Base-by-base conservation (phyloP, 768 basidiomycete species). In the Collybia nuda region DNA sequence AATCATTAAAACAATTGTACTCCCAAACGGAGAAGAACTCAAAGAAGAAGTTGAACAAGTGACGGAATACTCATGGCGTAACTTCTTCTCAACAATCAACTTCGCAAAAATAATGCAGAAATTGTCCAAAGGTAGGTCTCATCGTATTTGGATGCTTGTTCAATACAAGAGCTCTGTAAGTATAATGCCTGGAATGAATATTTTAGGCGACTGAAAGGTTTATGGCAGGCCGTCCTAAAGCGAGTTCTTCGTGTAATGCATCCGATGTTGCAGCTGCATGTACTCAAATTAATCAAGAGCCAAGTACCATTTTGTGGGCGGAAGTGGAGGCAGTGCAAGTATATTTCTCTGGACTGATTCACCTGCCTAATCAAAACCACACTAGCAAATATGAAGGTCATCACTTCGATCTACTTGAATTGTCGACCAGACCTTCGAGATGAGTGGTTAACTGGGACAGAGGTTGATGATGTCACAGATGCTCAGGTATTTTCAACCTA, bases 101-200 rank as follows among this genome's bases (percentile, higher is more conserved):
- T 97, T 98, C 65, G 89, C 95, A 7, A 95, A 93, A 67, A 90
- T 99, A 55, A 88, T 99, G 85, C 96, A 99, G 66, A 98, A 98
- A 68, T 67, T 99, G 54, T 94, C 94, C 1, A 99, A 99, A 68
- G 87, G 89, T 56, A 85, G 94, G 32, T 91, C 91, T 2, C 93
- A 98, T 67, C 80, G 97, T 19, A 97, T 98, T 51, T 87, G 90
- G 76, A 90, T 98, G 82, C 77, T 99, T 44, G 92, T 95, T 6
- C 94, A 97, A 62, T 98, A 98, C 75, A 99, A 98, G 76, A 95
- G 93, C 64, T 96, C 95, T 28, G 95, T 97, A 57, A 62, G 87
- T 67, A 14, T 14, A 35, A 42, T 22, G 2, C 14, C 32, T 11
- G 32, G 6, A 32, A 32, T 11, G 11, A 32, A 11, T 11, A 3